Conservation (phyloP, 441 rosid genomes). For the Gossypium schwendimanii region DNA sequence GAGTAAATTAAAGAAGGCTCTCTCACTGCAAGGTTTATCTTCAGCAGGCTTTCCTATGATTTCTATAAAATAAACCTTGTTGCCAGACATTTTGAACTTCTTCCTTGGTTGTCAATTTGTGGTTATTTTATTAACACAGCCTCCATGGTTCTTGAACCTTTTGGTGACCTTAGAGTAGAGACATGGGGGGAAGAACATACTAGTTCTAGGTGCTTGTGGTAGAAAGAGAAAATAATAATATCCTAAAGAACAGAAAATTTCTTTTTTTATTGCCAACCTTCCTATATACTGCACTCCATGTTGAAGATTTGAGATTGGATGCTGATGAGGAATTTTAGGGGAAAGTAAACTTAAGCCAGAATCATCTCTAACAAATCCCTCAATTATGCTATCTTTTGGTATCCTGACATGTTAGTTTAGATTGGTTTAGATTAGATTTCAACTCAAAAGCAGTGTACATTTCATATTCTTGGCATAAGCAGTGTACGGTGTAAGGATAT, state of each 20-base stretch:
- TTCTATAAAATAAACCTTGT: background rate
- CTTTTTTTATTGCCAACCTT: background rate
- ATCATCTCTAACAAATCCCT: background rate
- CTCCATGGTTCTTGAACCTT: background rate
- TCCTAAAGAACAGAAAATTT: background rate
- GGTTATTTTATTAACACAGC: background rate
- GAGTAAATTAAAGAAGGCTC: background rate
- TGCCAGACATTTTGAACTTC: background rate
- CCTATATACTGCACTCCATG: background rate
- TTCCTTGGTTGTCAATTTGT: background rate
- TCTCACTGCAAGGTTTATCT: conserved; percentile 2
- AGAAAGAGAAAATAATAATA: background rate
- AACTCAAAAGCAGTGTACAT: background rate
- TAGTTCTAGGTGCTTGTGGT: background rate
- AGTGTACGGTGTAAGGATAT: background rate
- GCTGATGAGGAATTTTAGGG: background rate
- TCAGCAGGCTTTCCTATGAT: background rate
- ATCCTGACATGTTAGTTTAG: background rate
- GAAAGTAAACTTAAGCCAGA: background rate
- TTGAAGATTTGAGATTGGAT: conserved; percentile 1
- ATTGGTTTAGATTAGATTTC: conserved; percentile 2
- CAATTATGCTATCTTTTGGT: background rate
- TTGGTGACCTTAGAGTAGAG: background rate
- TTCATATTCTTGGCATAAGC: background rate
- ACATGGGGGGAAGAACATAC: background rate